phyloP scores from a whole-genome alignment of 257 asterid species.

The Nemophila menziesii region DNA sequence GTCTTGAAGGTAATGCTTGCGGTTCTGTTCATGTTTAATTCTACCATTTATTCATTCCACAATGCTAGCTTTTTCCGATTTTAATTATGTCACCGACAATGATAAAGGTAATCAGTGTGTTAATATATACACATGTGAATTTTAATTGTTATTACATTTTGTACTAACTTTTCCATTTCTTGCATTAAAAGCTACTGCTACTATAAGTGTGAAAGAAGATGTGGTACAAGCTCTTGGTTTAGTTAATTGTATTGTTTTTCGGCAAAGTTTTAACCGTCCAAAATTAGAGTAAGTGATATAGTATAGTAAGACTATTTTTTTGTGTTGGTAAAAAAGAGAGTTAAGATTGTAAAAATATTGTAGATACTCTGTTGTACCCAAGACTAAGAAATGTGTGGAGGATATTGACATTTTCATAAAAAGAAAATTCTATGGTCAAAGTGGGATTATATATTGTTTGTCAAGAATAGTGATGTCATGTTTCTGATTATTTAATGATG shows the following conservation, averaged over 20 bases:
- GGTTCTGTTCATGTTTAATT: no score
- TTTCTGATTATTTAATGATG: constrained; percentile 15
- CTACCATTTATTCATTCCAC: no score
- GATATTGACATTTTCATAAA: constrained; percentile 69
- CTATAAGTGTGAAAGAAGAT: constrained; percentile 91
- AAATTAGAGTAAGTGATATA: constrained; percentile 57
- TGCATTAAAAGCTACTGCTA: constrained; percentile 98
- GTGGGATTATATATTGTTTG: constrained; percentile 91
- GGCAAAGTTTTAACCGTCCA: constrained; percentile 95
- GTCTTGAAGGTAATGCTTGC: no score
- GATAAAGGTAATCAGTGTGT: no score
- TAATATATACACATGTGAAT: no score
- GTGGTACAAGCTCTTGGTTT: constrained; percentile 99
- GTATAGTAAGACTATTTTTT: neutral
- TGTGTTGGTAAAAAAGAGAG: neutral
- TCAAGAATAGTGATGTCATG: constrained; percentile 40
- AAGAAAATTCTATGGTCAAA: constrained; percentile 73
- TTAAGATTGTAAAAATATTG: constrained; percentile 27
- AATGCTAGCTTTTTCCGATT: no score
- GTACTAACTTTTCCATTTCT: constrained; percentile 79
- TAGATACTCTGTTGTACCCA: constrained; percentile 88
- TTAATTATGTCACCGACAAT: no score
- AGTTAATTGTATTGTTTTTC: constrained; percentile 76
- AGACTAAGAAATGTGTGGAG: constrained; percentile 85
- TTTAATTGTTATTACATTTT: no score